Percentiles rank a stretch among this genome's conserved stretches.
phyloP scores from a whole-genome alignment of 148 eudicot genomes.

The Persicaria tinctoria region DNA sequence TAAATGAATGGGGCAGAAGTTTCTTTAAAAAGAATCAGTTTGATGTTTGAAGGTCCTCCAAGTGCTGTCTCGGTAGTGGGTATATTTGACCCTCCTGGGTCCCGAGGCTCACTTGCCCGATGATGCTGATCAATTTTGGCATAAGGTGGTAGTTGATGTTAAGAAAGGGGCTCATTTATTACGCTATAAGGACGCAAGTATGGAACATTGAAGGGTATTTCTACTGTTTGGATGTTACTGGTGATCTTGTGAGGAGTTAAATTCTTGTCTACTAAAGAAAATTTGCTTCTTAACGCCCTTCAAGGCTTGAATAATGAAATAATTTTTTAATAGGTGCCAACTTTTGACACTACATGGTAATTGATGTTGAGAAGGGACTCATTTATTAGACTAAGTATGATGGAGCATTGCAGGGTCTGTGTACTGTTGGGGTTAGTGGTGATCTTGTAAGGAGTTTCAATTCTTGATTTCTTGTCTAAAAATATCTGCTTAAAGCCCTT shows the following conservation, averaged over 20 bases:
- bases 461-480: background rate
- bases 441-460: background rate
- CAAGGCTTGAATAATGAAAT: background rate
- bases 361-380: no score
- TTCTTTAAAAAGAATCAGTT: no score
- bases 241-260: background rate
- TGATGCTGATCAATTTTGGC: background rate
- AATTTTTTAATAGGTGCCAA: background rate
- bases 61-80: background rate
- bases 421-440: background rate
- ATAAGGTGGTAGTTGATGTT: background rate
- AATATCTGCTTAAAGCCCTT: background rate
- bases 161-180: background rate
- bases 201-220: background rate
- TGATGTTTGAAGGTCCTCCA: background rate
- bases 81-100: no score
- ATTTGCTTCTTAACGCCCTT: background rate
- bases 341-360: background rate
- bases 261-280: background rate
- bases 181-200: background rate
- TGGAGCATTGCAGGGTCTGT: background rate
- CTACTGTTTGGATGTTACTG: background rate
- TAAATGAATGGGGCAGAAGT: no score
- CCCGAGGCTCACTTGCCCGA: no score
- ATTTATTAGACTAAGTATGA: background rate